phyloP scores from a whole-genome alignment of 2,329 filamentous ascomycete species.

The Neoscytalidium dimidiatum region DNA sequence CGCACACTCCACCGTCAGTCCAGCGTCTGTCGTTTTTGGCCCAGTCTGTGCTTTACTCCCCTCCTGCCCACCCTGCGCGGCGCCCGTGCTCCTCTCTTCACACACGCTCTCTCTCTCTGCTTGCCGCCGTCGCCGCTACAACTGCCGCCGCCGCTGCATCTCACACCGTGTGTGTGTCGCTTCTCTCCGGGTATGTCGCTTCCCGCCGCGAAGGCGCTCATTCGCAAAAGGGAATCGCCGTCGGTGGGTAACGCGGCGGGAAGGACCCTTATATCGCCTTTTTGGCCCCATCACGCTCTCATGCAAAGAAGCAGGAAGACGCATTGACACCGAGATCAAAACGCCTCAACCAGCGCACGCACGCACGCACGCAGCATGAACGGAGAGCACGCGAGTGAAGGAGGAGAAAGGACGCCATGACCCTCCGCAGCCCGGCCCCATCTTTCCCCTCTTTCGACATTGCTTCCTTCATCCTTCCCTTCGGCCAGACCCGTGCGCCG shows the following conservation, averaged over 20 bases:
- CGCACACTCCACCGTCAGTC: background rate
- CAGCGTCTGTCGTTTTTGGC: background rate
- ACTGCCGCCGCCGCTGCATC: background rate
- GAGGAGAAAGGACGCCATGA: background rate
- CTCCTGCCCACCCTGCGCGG: no score
- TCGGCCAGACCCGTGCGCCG: conserved; percentile 5
- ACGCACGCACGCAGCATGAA: no score
- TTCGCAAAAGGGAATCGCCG: background rate
- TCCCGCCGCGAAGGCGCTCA: background rate
- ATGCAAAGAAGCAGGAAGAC: no score
- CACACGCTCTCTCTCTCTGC: no score
- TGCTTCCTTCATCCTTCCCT: background rate
- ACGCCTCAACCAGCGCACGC: no score
- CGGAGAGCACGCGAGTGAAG: no score
- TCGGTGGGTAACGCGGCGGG: background rate
- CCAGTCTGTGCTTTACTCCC: background rate
- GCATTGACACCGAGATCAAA: no score
- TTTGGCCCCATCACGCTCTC: background rate
- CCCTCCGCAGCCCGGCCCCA: background rate
- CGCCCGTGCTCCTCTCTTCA: no score
- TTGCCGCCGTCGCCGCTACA: no score
- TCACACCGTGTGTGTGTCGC: background rate
- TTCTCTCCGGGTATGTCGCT: background rate
- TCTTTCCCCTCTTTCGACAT: background rate
- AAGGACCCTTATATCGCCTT: background rate